A percentile compares a stretch with the other conserved stretches of the same genome.
Conservation (phyloP, 306 rosid species). For the Castanea sativa region DNA sequence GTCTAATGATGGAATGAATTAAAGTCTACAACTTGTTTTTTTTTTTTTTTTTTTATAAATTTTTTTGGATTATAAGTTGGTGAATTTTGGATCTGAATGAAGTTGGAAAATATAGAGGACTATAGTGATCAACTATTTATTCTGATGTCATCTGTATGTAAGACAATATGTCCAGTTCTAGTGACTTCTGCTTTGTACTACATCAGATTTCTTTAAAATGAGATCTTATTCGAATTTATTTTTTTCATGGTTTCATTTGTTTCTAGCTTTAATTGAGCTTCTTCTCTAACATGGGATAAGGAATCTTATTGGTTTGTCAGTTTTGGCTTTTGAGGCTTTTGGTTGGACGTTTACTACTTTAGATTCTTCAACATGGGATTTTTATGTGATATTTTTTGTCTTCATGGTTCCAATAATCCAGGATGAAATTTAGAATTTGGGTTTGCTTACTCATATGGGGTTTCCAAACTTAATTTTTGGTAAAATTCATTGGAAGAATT, state of each 20-base stretch:
- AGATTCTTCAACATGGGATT: background rate
- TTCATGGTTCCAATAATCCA: conserved; percentile 10
- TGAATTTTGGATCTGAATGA: conserved; percentile 29
- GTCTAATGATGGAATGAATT: background rate
- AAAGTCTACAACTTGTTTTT: background rate
- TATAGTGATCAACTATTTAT: background rate
- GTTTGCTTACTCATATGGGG: background rate
- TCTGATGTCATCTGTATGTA: conserved; percentile 12
- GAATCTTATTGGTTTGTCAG: background rate
- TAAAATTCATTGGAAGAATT: background rate
- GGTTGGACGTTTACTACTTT: background rate
- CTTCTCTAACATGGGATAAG: background rate
- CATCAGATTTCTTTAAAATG: conserved; percentile 14
- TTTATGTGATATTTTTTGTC: conserved; percentile 12
- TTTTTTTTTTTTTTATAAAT: no score
- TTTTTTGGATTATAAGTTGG: background rate
- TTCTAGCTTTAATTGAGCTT: background rate
- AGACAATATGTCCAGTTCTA: background rate
- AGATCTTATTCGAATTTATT: background rate
- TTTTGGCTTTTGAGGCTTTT: background rate
- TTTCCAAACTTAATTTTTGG: background rate
- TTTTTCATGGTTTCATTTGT: conserved; percentile 1
- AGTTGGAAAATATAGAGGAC: background rate
- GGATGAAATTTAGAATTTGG: background rate
- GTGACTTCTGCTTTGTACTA: background rate